Conservation (phyloP, 1,139 yeast species). For the Debaryomyces psychrophilus region DNA sequence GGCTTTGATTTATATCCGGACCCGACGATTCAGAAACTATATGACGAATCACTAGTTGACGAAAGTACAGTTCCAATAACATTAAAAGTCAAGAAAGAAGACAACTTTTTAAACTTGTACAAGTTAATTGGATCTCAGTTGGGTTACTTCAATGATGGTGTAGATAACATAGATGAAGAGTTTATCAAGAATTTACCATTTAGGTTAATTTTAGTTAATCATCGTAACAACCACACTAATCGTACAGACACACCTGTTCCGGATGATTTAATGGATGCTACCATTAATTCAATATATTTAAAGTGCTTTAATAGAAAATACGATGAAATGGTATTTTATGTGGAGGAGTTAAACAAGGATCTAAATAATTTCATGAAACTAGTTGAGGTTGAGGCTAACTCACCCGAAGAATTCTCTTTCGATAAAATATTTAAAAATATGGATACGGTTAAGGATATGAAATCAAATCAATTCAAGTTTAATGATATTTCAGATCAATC, state of each 20-base stretch:
- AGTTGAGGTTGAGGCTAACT: constrained; percentile 10
- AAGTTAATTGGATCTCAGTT: constrained; percentile 51
- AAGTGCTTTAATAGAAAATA: constrained; percentile 43
- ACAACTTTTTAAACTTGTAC: constrained; percentile 54
- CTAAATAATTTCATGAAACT: constrained; percentile 25
- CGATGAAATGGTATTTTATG: constrained; percentile 52
- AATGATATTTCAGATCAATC: constrained; percentile 31
- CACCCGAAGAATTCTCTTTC: constrained; percentile 31
- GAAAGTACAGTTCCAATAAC: constrained; percentile 53
- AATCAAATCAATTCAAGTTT: constrained; percentile 17
- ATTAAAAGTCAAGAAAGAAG: constrained; percentile 61
- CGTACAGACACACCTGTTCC: constrained; percentile 62
- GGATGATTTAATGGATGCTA: constrained; percentile 30
- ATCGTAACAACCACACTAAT: constrained; percentile 73
- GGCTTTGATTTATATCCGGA: constrained; percentile 83
- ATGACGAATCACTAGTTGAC: constrained; percentile 50
- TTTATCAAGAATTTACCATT: constrained; percentile 38
- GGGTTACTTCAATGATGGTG: constrained; percentile 27
- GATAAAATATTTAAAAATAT: constrained; percentile 25
- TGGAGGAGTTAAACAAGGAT: constrained; percentile 46
- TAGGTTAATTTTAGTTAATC: constrained; percentile 66
- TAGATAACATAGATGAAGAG: constrained; percentile 15
- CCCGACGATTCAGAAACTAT: constrained; percentile 46
- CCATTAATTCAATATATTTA: constrained; percentile 43
- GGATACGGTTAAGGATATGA: constrained; percentile 13